phyloP scores from a whole-genome alignment of 1,139 yeast genomes.

The Neolecta irregularis region DNA sequence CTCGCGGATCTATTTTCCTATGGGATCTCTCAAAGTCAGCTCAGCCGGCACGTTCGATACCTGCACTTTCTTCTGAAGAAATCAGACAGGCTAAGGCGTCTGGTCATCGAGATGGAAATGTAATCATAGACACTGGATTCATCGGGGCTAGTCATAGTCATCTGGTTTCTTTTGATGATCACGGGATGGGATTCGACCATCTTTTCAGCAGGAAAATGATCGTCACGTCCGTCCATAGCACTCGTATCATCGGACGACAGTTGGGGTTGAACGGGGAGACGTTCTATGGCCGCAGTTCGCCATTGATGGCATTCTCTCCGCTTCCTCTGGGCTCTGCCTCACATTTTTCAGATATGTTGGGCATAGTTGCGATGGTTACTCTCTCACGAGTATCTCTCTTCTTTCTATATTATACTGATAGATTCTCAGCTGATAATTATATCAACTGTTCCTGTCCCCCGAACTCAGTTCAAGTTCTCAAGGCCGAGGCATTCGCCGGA shows the following conservation, averaged over 20 bases:
- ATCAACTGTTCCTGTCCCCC: constrained; percentile 39
- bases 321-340: constrained; percentile 41
- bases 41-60: constrained; percentile 16
- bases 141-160: constrained; percentile 42
- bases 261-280: too few relatives aligned
- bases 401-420: not conserved
- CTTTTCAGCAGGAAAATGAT: constrained; percentile 41
- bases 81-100: constrained; percentile 25
- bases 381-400: constrained; percentile 19
- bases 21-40: constrained; percentile 28
- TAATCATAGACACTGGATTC: constrained; percentile 39
- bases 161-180: constrained; percentile 41
- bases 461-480: constrained; percentile 40
- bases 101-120: constrained; percentile 38
- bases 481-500: too few relatives aligned
- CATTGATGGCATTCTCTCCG: constrained; percentile 30
- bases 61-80: constrained; percentile 25
- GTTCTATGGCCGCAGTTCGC: constrained; percentile 21
- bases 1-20: constrained; percentile 30
- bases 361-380: constrained; percentile 48
- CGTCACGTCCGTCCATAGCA: constrained; percentile 36
- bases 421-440: constrained; percentile 31
- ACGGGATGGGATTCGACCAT: constrained; percentile 48
- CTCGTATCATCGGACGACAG: constrained; percentile 36
- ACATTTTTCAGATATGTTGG: constrained; percentile 40